A percentile compares a stretch with the other conserved stretches of the same genome.
Conservation (phyloP, 176 grass and related monocot genomes). For the Bolboschoenus planiculmis region DNA sequence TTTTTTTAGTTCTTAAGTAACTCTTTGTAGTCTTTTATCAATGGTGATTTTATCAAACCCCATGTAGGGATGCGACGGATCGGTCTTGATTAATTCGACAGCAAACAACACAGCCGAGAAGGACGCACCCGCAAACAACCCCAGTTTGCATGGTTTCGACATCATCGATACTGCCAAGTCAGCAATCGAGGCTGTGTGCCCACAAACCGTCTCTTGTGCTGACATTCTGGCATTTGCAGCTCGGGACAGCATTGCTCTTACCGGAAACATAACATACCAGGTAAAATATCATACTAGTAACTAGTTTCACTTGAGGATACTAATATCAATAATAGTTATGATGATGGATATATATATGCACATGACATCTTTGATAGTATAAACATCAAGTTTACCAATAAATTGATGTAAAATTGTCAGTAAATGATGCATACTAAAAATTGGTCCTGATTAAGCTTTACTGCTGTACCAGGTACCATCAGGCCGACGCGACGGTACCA, state of each 20-base stretch:
- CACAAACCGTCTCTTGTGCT: constrained; percentile 53
- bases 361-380: not conserved
- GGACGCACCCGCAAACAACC: constrained; percentile 35
- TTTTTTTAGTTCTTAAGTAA: too few relatives aligned
- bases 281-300: constrained; percentile 8
- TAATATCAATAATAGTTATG: not conserved
- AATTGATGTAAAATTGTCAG: not conserved
- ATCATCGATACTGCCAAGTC: constrained; percentile 39
- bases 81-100: constrained; percentile 41
- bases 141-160: constrained; percentile 44
- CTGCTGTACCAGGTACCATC: constrained; percentile 30
- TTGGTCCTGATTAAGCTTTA: not conserved
- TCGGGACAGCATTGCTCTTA: constrained; percentile 33
- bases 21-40: not conserved
- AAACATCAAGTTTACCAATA: not conserved
- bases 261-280: constrained; percentile 51
- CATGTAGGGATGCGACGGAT: constrained; percentile 45
- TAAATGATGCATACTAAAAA: not conserved
- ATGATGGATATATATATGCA: not conserved
- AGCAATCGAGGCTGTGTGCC: constrained; percentile 35
- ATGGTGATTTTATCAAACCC: not conserved
- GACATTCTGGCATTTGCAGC: constrained; percentile 64
- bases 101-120: constrained; percentile 46
- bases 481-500: constrained; percentile 36
- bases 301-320: not conserved